These are phyloP conservation scores for Pittosporum tobira DNA, from an alignment of 129 eudicot genomes.

Conservation along the genomic window DNA sequence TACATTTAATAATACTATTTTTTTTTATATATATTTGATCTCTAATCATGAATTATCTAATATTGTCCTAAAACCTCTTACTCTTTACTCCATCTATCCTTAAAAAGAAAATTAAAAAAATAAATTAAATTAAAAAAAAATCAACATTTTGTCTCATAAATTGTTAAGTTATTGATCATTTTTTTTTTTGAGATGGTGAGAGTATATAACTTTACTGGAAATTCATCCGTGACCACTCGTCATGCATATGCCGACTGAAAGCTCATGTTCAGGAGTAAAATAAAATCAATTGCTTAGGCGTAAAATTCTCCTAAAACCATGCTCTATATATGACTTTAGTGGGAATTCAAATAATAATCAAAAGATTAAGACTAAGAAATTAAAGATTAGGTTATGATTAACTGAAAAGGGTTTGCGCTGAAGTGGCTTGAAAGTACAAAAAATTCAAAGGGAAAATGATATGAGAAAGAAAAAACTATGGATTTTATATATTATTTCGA, in stretches of 20 bases:
- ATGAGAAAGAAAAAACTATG: constrained; percentile 3
- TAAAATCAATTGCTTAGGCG: constrained; percentile 74
- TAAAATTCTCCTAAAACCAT: constrained; percentile 39
- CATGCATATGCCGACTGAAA: constrained; percentile 28
- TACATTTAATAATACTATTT: no score
- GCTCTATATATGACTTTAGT: constrained; percentile 13
- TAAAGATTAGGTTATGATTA: constrained; percentile 7
- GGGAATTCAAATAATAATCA: constrained; percentile 18
- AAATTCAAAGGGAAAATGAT: constrained; percentile 14
- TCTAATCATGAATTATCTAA: no score
- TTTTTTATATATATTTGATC: no score
- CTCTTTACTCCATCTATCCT: no score
- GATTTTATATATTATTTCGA: not conserved
- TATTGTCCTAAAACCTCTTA: no score
- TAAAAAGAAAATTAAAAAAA: no score
- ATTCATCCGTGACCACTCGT: no score
- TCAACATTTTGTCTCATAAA: no score
- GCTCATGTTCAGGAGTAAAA: constrained; percentile 21
- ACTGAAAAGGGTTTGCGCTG: constrained; percentile 17
- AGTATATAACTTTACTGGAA: no score
- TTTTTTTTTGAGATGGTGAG: no score
- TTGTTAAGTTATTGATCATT: no score
- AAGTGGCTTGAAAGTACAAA: constrained; percentile 78
- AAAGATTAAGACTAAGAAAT: constrained; percentile 14
- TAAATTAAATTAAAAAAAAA: no score